These are phyloP conservation scores for Anisogramma anomala DNA, from an alignment of 2,329 filamentous ascomycete species.

Conservation along the genomic window DNA sequence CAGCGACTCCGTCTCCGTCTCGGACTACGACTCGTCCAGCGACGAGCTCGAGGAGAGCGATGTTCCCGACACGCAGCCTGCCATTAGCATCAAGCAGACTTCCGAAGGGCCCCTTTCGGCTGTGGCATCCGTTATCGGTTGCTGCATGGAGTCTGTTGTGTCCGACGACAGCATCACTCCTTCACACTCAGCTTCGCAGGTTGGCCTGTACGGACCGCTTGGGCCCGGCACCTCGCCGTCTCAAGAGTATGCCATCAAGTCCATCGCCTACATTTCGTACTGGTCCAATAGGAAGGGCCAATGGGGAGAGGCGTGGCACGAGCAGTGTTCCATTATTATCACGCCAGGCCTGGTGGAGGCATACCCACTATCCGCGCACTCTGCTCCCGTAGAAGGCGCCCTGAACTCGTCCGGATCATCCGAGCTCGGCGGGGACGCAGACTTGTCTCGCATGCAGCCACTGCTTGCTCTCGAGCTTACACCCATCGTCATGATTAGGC, in stretches of 20 bases:
- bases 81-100: conserved; percentile 41
- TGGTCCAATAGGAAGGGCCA: conserved; percentile 49
- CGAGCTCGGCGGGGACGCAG: conserved; percentile 20
- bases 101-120: conserved; percentile 17
- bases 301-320: conserved; percentile 47
- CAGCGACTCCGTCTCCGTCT: conserved; percentile 37
- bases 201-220: conserved; percentile 24
- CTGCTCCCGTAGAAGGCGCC: conserved; percentile 23
- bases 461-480: conserved; percentile 72
- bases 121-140: conserved; percentile 19
- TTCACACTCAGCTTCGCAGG: conserved; percentile 73
- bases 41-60: conserved; percentile 50
- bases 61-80: conserved; percentile 46
- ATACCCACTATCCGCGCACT: conserved; percentile 30
- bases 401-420: conserved; percentile 25
- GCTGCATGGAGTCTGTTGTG: conserved; percentile 29
- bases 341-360: conserved; percentile 49
- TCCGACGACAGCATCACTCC: conserved; percentile 56
- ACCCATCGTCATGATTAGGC: conserved; percentile 76
- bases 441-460: conserved; percentile 28
- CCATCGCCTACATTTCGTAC: conserved; percentile 45
- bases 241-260: conserved; percentile 33
- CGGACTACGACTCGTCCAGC: conserved; percentile 35
- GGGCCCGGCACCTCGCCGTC: conserved; percentile 43
- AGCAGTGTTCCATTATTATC: conserved; percentile 43